Evolutionary conservation across 306 rosid genomes (phyloP).

Genomic region (Bauhinia variegata): DNA sequence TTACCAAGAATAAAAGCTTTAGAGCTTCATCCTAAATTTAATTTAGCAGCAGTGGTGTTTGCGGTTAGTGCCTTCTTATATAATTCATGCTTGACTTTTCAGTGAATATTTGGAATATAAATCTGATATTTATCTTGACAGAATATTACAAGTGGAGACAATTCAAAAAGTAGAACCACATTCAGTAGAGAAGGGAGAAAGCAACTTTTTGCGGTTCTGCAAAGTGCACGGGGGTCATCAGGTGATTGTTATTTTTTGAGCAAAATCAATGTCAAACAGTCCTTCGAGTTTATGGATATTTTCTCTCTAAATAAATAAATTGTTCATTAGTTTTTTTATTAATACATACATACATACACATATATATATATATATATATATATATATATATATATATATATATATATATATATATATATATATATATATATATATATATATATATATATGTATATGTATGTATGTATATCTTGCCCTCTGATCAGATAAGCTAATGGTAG

Average conservation of each 20-base stretch:
- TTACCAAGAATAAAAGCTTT: conserved; percentile 77
- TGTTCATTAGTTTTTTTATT: neutral
- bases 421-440: too few relatives aligned
- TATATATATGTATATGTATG: too few relatives aligned
- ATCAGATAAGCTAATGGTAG: conserved; percentile 45
- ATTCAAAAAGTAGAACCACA: conserved; percentile 67
- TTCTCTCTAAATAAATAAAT: conserved; percentile 24
- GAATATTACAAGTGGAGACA: conserved; percentile 73
- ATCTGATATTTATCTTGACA: conserved; percentile 44
- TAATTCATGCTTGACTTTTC: conserved; percentile 15
- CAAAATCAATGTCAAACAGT: conserved; percentile 5
- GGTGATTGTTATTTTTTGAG: conserved; percentile 56
- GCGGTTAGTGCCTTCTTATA: conserved; percentile 64
- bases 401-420: too few relatives aligned
- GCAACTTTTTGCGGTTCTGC: conserved; percentile 93
- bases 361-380: too few relatives aligned
- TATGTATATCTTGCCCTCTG: conserved; percentile 27
- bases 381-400: too few relatives aligned
- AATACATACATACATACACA: too few relatives aligned
- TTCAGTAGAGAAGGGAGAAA: conserved; percentile 87
- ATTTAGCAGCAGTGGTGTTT: conserved; percentile 85
- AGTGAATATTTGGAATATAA: conserved; percentile 27
- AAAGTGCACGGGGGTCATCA: conserved; percentile 95
- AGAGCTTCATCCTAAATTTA: conserved; percentile 90
- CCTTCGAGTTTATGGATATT: conserved; percentile 6